These are phyloP conservation scores for Debaryomyces maramus DNA, from an alignment of 805 yeast species.

Conservation along the genomic window DNA sequence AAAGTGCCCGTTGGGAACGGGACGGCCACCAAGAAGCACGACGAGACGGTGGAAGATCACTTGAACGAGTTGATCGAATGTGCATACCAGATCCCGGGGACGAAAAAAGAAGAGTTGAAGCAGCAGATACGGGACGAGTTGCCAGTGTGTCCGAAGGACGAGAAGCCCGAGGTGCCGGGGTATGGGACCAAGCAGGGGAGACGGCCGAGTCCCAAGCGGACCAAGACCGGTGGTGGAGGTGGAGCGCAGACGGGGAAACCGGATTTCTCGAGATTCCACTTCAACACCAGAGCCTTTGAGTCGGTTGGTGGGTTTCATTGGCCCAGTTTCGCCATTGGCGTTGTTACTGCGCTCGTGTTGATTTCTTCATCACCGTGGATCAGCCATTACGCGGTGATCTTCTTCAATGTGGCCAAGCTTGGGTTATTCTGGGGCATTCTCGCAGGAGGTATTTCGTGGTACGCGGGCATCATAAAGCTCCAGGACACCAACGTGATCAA, in stretches of 20 bases:
- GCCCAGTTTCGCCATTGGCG: constrained; percentile 31
- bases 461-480: constrained; percentile 26
- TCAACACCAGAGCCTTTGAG: neutral
- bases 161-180: neutral
- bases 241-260: neutral
- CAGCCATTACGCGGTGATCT: constrained; percentile 17
- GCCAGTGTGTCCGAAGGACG: constrained; percentile 1
- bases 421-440: constrained; percentile 25
- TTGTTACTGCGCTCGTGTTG: constrained; percentile 21
- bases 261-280: neutral
- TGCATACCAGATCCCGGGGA: constrained; percentile 25
- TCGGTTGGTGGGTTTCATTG: constrained; percentile 16
- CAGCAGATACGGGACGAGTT: neutral
- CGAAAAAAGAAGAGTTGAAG: constrained; percentile 7
- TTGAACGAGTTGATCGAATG: constrained; percentile 34
- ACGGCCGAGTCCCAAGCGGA: neutral
- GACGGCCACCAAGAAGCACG: constrained; percentile 8
- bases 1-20: constrained; percentile 9
- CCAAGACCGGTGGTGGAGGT: neutral
- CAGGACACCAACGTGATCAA: constrained; percentile 12
- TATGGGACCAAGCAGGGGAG: neutral
- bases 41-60: constrained; percentile 24
- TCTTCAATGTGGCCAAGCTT: constrained; percentile 21
- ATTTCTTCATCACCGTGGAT: constrained; percentile 23
- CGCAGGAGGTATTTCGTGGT: constrained; percentile 27